Base-by-base conservation (phyloP, 768 basidiomycete species). In the Lactifluus echinatus region DNA sequence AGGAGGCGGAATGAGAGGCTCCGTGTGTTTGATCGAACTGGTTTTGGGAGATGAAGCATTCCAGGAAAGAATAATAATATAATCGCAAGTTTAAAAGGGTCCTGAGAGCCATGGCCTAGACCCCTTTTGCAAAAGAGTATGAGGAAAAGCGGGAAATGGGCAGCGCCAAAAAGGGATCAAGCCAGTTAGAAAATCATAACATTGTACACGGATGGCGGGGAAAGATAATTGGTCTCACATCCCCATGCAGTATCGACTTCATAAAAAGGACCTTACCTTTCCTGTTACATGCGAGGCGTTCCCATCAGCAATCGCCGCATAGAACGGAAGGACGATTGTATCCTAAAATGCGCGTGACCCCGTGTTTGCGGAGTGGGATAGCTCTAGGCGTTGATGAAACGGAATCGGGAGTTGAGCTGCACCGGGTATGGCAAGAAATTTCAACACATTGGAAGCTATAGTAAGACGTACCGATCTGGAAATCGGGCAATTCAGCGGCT, bases 261-360 rank as follows among this genome's bases (percentile, higher is more conserved):
- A n/a, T 75, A 71, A 71, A 77, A 40, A 78, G 66, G 12, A 39
- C 24, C 34, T 50, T 45, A 85, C 75, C 73, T 93, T 93, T 63
- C 90, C 81, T 45, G 91, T 92, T 67, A 95, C 78, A 70, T 92
- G 89, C 64, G 94, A 89, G 53, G 86, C 81, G 66, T 84, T 90
- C 56, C 79, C 81, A 50, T 76, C 83, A 70, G 75, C 76, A 63
- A 76, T 83, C 64, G 75, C 77, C 60, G 83, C 86, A 56, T 88
- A 88, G 72, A 31, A 92, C 36, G 89, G 90, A 64, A 94, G 76
- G 51, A 95, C 91, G 42, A 94, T 91, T n/a, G 88, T 89, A 72
- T 93, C 91, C 83, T 60, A 78, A 73, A 52, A 82, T 84, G 60
- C 84, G 81, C 45, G 82, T 79, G 67, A 83, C 78, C n/a, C 83